A percentile compares a stretch with the other conserved stretches of the same genome.
These are phyloP conservation scores for Ceratocystis cacaofunesta DNA, from an alignment of 2,329 filamentous ascomycete genomes.

Conservation along the genomic window DNA sequence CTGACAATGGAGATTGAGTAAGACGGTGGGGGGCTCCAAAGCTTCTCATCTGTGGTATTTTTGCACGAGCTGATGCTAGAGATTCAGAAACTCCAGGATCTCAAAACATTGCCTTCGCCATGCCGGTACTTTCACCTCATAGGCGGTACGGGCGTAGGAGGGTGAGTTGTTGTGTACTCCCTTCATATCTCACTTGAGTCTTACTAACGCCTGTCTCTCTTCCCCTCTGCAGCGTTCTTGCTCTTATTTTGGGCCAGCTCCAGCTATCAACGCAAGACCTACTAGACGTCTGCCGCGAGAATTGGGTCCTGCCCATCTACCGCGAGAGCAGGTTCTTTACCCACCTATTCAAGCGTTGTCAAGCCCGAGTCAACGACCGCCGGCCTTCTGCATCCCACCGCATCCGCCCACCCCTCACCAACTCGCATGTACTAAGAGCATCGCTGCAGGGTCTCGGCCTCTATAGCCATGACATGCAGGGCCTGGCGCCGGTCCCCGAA, in stretches of 20 bases:
- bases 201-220: background rate
- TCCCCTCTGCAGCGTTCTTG: background rate
- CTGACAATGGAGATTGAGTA: background rate
- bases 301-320: background rate
- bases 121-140: background rate
- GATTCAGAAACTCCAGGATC: background rate
- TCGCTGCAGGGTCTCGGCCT: background rate
- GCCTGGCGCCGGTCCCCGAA: background rate
- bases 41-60: background rate
- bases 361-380: background rate
- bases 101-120: background rate
- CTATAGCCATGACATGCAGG: conserved; percentile 1
- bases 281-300: background rate
- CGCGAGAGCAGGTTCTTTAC: conserved; percentile 2
- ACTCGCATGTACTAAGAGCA: background rate
- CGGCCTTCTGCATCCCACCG: background rate
- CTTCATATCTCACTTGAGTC: background rate
- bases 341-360: background rate
- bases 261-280: background rate
- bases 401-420: background rate
- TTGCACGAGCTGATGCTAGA: background rate
- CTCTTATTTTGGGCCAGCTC: background rate
- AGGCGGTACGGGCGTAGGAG: background rate
- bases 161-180: background rate
- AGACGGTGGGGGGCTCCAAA: background rate